These are phyloP conservation scores for Prunus salicina DNA, from an alignment of 306 rosid species.

Conservation along the genomic window DNA sequence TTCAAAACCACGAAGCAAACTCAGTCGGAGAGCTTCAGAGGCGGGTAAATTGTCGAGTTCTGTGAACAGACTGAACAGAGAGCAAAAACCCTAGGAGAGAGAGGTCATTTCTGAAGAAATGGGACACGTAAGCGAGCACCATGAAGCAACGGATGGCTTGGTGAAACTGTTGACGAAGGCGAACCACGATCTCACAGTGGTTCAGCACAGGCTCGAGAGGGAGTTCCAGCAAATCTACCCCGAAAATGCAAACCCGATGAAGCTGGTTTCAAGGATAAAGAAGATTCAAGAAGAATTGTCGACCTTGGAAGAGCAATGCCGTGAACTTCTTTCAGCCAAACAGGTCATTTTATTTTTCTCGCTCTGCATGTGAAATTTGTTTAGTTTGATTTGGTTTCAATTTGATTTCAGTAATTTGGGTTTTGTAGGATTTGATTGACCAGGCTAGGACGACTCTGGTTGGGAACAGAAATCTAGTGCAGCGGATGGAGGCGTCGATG, in stretches of 20 bases:
- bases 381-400: background rate
- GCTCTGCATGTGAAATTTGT: background rate
- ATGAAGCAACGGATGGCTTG: constrained; percentile 71
- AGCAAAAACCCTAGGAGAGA: constrained; percentile 16
- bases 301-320: constrained; percentile 72
- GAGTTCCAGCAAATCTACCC: constrained; percentile 82
- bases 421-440: constrained; percentile 81
- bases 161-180: constrained; percentile 67
- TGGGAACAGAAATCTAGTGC: constrained; percentile 63
- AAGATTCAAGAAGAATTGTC: constrained; percentile 68
- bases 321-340: constrained; percentile 72
- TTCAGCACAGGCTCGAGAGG: constrained; percentile 64
- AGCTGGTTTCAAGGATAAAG: constrained; percentile 73
- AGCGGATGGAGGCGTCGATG: constrained; percentile 67
- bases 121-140: constrained; percentile 45
- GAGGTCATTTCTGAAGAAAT: constrained; percentile 21
- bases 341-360: constrained; percentile 42
- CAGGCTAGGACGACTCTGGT: constrained; percentile 70
- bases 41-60: constrained; percentile 8
- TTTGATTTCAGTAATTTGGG: background rate
- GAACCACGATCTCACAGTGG: constrained; percentile 63
- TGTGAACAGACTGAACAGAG: background rate
- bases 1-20: background rate
- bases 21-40: background rate
- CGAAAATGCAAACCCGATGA: constrained; percentile 82